Evolutionary conservation across 2,329 filamentous ascomycete species (phyloP).

Genomic region (Cladophialophora yegresii): DNA sequence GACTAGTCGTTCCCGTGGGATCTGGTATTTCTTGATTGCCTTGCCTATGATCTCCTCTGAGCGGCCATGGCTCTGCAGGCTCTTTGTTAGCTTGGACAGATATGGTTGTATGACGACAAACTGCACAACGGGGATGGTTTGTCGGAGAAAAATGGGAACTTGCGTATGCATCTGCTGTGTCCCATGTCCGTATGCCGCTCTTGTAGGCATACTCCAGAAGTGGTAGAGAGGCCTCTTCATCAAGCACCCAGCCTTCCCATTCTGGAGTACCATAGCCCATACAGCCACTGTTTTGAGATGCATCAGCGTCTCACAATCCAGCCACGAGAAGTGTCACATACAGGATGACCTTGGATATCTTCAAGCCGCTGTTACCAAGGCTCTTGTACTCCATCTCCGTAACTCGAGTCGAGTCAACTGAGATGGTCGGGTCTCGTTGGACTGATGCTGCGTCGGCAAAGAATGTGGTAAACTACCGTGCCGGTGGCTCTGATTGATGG

Average conservation of each 20-base stretch:
- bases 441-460: neutral
- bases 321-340: neutral
- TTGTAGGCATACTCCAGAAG: constrained; percentile 39
- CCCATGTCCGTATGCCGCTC: constrained; percentile 37
- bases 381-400: constrained; percentile 51
- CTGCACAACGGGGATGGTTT: neutral
- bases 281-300: constrained; percentile 25
- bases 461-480: neutral
- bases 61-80: constrained; percentile 22
- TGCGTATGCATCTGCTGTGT: constrained; percentile 41
- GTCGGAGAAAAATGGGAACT: neutral
- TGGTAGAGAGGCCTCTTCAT: constrained; percentile 34
- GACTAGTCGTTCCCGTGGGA: constrained; percentile 59
- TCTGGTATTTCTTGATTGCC: constrained; percentile 60
- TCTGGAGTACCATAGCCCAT: constrained; percentile 51
- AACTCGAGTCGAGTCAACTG: neutral
- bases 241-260: constrained; percentile 38
- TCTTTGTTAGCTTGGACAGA: neutral
- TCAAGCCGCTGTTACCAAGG: constrained; percentile 36
- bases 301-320: neutral
- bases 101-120: neutral
- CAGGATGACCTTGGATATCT: constrained; percentile 36
- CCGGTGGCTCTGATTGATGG: neutral
- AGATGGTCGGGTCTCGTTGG: neutral
- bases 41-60: constrained; percentile 51